These are phyloP conservation scores for Penicillium sp. DNA, from an alignment of 2,329 filamentous ascomycete genomes.

Conservation along the genomic window DNA sequence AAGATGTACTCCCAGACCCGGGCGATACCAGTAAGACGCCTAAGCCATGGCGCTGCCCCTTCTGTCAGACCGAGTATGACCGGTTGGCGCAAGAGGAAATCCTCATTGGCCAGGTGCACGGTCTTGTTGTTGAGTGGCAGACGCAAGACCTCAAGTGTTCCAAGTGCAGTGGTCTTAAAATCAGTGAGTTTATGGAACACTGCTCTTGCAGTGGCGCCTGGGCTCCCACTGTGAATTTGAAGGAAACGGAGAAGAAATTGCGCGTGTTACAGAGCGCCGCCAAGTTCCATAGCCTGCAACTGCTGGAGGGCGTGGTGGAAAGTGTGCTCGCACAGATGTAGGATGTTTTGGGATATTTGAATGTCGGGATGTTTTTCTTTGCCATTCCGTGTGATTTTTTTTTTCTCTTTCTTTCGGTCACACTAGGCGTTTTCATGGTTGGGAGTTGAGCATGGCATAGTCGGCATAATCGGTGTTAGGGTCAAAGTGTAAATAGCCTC, in stretches of 20 bases:
- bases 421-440: background rate
- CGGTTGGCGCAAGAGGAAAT: constrained; percentile 80
- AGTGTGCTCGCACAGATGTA: constrained; percentile 55
- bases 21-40: constrained; percentile 31
- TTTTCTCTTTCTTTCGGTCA: constrained; percentile 2
- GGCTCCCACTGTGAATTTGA: constrained; percentile 67
- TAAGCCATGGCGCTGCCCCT: constrained; percentile 69
- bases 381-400: background rate
- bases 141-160: constrained; percentile 88
- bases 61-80: constrained; percentile 73
- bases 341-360: background rate
- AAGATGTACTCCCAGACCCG: constrained; percentile 66
- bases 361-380: background rate
- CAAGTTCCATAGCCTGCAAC: constrained; percentile 73
- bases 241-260: constrained; percentile 64
- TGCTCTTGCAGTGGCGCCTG: constrained; percentile 89
- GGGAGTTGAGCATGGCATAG: background rate
- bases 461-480: constrained; percentile 4
- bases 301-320: constrained; percentile 73
- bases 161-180: constrained; percentile 63
- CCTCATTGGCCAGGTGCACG: constrained; percentile 73
- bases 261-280: constrained; percentile 72
- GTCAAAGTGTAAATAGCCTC: constrained; percentile 10
- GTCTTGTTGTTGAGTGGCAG: constrained; percentile 73
- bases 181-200: constrained; percentile 96